A percentile compares a stretch with the other conserved stretches of the same genome.
Conservation (phyloP, 2,329 filamentous ascomycete genomes). For the Calonectria multiphialidica region DNA sequence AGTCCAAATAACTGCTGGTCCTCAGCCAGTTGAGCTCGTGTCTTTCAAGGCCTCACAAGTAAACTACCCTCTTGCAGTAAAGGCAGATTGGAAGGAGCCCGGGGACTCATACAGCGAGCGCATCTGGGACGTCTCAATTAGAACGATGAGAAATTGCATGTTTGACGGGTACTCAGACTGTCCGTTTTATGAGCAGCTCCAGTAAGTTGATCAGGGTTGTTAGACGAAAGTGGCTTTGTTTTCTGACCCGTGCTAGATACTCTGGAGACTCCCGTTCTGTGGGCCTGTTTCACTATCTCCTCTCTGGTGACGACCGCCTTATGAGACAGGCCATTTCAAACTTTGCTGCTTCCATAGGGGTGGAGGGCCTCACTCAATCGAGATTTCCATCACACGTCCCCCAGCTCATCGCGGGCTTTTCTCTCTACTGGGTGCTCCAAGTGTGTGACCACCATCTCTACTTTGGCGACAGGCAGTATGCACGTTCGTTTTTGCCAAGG, state of each 20-base stretch:
- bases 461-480: constrained; percentile 48
- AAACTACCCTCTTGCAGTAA: constrained; percentile 27
- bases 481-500: constrained; percentile 45
- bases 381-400: constrained; percentile 51
- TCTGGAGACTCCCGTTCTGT: constrained; percentile 35
- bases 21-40: constrained; percentile 7
- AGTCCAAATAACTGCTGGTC: constrained; percentile 21
- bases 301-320: constrained; percentile 48
- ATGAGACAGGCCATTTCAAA: constrained; percentile 47
- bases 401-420: constrained; percentile 53
- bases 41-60: constrained; percentile 20
- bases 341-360: constrained; percentile 37
- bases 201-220: constrained; percentile 42
- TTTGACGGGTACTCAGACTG: constrained; percentile 50
- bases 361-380: constrained; percentile 49
- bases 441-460: constrained; percentile 51
- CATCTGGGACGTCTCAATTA: constrained; percentile 40
- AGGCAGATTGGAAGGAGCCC: constrained; percentile 17
- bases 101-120: constrained; percentile 16
- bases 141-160: constrained; percentile 43
- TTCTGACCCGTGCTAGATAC: constrained; percentile 2
- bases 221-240: background rate
- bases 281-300: constrained; percentile 46
- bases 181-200: constrained; percentile 51
- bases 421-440: constrained; percentile 52